Evolutionary conservation across 2,329 filamentous ascomycete species (phyloP).

Genomic region (Neodidymelliopsis sp.): DNA sequence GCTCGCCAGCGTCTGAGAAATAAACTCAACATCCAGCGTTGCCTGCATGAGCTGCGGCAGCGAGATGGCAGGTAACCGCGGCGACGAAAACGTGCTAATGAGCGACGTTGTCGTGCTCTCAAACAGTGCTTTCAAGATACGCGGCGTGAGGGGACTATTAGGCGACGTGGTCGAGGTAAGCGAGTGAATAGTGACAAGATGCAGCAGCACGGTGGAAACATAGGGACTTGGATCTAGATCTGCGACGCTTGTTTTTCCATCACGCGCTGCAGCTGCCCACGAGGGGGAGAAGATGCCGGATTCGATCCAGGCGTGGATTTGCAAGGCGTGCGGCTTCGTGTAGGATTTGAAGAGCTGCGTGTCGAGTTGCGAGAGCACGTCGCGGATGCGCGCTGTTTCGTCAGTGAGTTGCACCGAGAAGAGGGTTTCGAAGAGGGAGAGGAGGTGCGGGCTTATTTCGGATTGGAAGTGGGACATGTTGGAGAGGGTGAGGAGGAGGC

Average conservation of each 20-base stretch:
- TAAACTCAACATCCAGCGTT: constrained; percentile 95
- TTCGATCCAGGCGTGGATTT: constrained; percentile 73
- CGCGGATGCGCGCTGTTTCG: constrained; percentile 88
- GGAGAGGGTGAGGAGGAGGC: constrained; percentile 91
- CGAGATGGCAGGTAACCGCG: constrained; percentile 68
- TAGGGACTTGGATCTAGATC: constrained; percentile 85
- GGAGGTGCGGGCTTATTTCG: constrained; percentile 85
- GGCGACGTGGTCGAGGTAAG: constrained; percentile 65
- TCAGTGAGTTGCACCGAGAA: constrained; percentile 96
- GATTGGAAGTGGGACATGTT: constrained; percentile 86
- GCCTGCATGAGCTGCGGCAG: constrained; percentile 92
- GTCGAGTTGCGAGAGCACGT: constrained; percentile 91
- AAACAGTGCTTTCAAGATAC: constrained; percentile 85
- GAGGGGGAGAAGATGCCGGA: constrained; percentile 72
- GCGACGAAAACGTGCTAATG: constrained; percentile 73
- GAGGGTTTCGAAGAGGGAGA: constrained; percentile 88
- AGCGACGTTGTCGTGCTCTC: constrained; percentile 82
- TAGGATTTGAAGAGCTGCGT: constrained; percentile 91
- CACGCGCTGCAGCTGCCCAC: constrained; percentile 64
- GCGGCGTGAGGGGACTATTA: constrained; percentile 71
- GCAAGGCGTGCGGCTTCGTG: constrained; percentile 67
- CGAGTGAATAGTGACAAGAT: constrained; percentile 88
- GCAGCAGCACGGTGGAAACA: constrained; percentile 85
- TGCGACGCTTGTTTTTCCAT: constrained; percentile 22
- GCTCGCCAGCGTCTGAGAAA: constrained; percentile 88